Evolutionary conservation across 2,329 filamentous ascomycete species (phyloP), one percentile per base, ranked within the genome.

Genomic region (Cercospora beticola): DNA sequence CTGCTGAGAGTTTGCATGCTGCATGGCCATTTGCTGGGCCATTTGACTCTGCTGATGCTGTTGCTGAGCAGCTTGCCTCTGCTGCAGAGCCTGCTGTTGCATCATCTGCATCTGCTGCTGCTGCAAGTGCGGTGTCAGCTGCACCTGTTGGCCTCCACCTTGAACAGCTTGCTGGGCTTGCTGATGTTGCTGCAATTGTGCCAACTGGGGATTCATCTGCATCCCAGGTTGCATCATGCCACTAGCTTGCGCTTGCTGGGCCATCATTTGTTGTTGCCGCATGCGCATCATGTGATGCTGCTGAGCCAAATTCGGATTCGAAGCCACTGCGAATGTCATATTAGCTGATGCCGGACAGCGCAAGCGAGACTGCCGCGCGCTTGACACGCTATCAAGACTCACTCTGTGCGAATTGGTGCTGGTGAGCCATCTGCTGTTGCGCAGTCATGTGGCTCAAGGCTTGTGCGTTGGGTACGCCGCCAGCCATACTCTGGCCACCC

Each of bases 391-490:
- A 21, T 52, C 43, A 21, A 23, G 6, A 79, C 80, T 78, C 74
- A 82, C 80, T 80, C 46, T 72, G 72, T 61, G 71, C 71, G 56
- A 68, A 46, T 26, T 70, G 67, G 36, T 76, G 74, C 56, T 78
- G 76, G 30, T 75, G 82, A 68, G 84, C 84, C 72, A 84, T 83
- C 68, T 85, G 86, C 68, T 84, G 83, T 74, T 86, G 85, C 12
- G 90, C 89, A 76, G 85, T 91, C 64, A 93, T 78, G 77, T 94
- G 91, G 76, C 90, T 89, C 74, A 93, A 81, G 18, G 89, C 89
- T 80, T 92, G 90, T 68, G 87, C 86, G 79, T 88, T 90, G 28
- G 85, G 86, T 66, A 82, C 82, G 30, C 77, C 77, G 36, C 78
- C 78, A 59, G 83, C 83, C 68, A 88, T 87, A 64, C 83, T 76